Percentiles rank a stretch among this genome's conserved stretches.
These are phyloP conservation scores for Mycocentrospora acerina DNA, from an alignment of 2,329 filamentous ascomycete species.

Conservation along the genomic window DNA sequence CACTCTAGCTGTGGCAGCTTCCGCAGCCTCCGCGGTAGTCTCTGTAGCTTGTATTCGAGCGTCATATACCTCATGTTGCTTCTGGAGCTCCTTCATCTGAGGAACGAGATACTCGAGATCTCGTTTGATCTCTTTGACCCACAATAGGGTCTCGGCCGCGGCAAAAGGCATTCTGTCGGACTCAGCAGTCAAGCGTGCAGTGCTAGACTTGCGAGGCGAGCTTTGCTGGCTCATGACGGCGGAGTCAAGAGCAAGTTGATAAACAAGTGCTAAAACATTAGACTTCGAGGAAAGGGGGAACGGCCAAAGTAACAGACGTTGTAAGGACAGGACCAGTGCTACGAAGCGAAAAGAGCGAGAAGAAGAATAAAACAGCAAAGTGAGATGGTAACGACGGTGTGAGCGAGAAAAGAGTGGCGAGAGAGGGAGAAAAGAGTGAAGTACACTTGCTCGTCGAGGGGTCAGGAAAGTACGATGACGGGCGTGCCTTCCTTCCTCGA, in stretches of 20 bases:
- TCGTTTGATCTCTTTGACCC: slow-evolving; percentile 44
- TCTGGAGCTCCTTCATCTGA: slow-evolving; percentile 41
- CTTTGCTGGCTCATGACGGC: slow-evolving; percentile 10
- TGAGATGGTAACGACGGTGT: not conserved
- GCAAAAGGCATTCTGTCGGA: slow-evolving; percentile 18
- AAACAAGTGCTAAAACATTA: not conserved
- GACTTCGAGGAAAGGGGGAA: not conserved
- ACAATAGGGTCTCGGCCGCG: slow-evolving; percentile 37
- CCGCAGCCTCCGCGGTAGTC: slow-evolving; percentile 13
- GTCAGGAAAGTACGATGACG: slow-evolving; percentile 10
- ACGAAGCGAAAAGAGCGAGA: too few relatives aligned
- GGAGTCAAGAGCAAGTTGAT: not conserved
- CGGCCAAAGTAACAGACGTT: too few relatives aligned
- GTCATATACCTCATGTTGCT: slow-evolving; percentile 18
- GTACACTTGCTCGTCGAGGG: too few relatives aligned
- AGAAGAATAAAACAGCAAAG: too few relatives aligned
- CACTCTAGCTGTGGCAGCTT: slow-evolving; percentile 14
- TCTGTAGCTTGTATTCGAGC: slow-evolving; percentile 24
- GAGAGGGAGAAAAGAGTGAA: not conserved
- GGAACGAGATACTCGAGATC: slow-evolving; percentile 39
- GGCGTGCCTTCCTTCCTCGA: slow-evolving; percentile 12
- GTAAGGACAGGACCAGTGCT: too few relatives aligned
- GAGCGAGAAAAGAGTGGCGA: slow-evolving; percentile 1
- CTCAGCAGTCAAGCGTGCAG: slow-evolving; percentile 4
- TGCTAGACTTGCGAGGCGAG: slow-evolving; percentile 11